Evolutionary conservation across 176 grass and related monocot genomes (phyloP).

Genomic region (Stipa capillata): DNA sequence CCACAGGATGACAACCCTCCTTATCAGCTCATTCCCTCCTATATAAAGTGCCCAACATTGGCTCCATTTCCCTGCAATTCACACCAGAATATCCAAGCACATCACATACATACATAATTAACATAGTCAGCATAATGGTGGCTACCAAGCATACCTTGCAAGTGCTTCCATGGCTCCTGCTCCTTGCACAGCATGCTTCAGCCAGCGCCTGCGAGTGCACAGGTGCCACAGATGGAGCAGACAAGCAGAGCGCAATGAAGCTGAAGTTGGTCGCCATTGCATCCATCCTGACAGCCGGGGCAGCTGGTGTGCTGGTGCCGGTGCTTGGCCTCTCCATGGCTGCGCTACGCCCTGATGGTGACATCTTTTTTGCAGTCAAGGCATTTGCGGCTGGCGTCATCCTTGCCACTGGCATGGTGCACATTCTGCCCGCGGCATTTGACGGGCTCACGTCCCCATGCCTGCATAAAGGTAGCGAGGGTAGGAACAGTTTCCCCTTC

Average conservation of each 20-base stretch:
- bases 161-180: constrained; percentile 42
- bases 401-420: constrained; percentile 81
- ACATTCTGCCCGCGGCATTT: constrained; percentile 82
- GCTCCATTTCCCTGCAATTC: background rate
- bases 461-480: constrained; percentile 29
- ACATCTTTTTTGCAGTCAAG: constrained; percentile 77
- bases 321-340: constrained; percentile 63
- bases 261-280: constrained; percentile 75
- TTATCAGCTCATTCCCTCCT: background rate
- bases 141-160: constrained; percentile 28
- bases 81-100: constrained; percentile 5
- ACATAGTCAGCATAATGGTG: constrained; percentile 26
- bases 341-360: constrained; percentile 44
- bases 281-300: constrained; percentile 75
- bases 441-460: constrained; percentile 72
- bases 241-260: constrained; percentile 24
- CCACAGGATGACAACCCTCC: constrained; percentile 1
- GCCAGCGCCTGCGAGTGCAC: constrained; percentile 46
- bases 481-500: constrained; percentile 52
- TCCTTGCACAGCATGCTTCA: constrained; percentile 38
- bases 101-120: background rate
- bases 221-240: constrained; percentile 24
- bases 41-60: constrained; percentile 21
- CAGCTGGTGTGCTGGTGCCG: constrained; percentile 64
- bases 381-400: constrained; percentile 90